phyloP scores from a whole-genome alignment of 2,329 filamentous ascomycete genomes.

The Sarocladium brachiariae region DNA sequence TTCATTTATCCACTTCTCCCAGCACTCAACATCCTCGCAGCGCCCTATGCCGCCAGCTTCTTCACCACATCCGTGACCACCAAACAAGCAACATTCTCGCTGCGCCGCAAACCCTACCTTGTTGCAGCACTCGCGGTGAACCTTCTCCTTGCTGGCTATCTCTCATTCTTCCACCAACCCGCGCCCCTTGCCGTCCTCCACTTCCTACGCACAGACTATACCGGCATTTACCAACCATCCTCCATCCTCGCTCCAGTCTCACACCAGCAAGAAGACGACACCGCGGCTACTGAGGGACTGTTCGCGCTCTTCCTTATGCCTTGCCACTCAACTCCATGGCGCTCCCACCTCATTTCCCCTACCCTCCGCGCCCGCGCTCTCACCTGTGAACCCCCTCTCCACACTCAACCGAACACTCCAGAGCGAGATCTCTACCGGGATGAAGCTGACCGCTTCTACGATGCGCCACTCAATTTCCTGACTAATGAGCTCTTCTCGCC shows the following conservation, averaged over 20 bases:
- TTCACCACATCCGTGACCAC: conserved; percentile 40
- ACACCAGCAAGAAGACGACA: not conserved
- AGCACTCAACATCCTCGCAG: conserved; percentile 73
- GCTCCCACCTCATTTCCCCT: conserved; percentile 74
- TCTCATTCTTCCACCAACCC: conserved; percentile 69
- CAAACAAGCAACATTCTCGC: conserved; percentile 19
- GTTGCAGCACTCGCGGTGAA: conserved; percentile 58
- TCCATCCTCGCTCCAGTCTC: conserved; percentile 14
- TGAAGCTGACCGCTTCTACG: conserved; percentile 89
- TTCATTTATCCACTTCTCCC: conserved; percentile 93
- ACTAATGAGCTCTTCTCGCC: conserved; percentile 39
- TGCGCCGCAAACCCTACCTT: conserved; percentile 51
- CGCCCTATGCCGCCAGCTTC: conserved; percentile 58
- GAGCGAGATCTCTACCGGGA: conserved; percentile 69
- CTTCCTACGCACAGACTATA: conserved; percentile 70
- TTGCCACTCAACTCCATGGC: conserved; percentile 94
- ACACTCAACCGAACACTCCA: conserved; percentile 48
- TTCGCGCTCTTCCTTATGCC: conserved; percentile 84
- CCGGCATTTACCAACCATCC: conserved; percentile 41
- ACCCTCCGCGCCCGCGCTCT: conserved; percentile 74
- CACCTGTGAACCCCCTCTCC: conserved; percentile 81
- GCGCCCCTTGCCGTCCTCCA: conserved; percentile 69
- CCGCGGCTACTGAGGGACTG: conserved; percentile 32
- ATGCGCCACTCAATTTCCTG: conserved; percentile 52
- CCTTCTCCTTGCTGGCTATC: conserved; percentile 63